These are phyloP conservation scores for Penicillium sp. DNA, from an alignment of 2,329 filamentous ascomycete species.

Conservation along the genomic window DNA sequence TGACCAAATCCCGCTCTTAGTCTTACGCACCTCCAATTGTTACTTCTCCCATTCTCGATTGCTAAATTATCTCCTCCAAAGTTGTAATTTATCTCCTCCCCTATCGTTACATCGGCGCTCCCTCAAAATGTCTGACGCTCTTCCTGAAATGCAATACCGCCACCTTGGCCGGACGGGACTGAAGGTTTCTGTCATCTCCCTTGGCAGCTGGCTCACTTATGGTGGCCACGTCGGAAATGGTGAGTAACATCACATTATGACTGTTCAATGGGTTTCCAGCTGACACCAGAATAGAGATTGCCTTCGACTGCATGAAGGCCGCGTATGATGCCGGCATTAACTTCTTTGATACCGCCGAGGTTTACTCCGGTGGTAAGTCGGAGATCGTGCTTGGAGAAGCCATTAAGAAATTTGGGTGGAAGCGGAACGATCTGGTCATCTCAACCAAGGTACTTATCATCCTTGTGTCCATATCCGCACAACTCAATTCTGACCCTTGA, in stretches of 20 bases:
- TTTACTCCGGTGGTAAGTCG: conserved; percentile 53
- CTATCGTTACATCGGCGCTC: background rate
- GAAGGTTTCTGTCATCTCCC: conserved; percentile 70
- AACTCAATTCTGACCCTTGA: background rate
- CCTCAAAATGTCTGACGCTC: conserved; percentile 19
- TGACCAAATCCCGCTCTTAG: background rate
- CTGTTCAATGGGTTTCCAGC: background rate
- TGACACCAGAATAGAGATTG: conserved; percentile 23
- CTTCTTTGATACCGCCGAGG: conserved; percentile 57
- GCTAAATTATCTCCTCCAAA: too few relatives aligned
- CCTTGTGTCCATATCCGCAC: background rate
- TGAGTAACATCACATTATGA: conserved; percentile 29
- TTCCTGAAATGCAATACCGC: conserved; percentile 56
- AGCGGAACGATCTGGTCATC: conserved; percentile 57
- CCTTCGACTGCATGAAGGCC: conserved; percentile 48
- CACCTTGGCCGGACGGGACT: conserved; percentile 70
- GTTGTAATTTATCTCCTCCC: too few relatives aligned
- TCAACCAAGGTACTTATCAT: conserved; percentile 50
- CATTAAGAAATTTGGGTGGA: conserved; percentile 59
- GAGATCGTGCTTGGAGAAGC: conserved; percentile 57
- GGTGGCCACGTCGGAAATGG: conserved; percentile 70
- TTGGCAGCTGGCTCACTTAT: conserved; percentile 65
- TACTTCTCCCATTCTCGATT: too few relatives aligned
- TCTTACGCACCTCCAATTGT: too few relatives aligned
- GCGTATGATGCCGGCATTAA: conserved; percentile 60